Evolutionary conservation across 83 land plant species (phyloP), one percentile per base, ranked within the genome.

Genomic region (Thuja plicata): DNA sequence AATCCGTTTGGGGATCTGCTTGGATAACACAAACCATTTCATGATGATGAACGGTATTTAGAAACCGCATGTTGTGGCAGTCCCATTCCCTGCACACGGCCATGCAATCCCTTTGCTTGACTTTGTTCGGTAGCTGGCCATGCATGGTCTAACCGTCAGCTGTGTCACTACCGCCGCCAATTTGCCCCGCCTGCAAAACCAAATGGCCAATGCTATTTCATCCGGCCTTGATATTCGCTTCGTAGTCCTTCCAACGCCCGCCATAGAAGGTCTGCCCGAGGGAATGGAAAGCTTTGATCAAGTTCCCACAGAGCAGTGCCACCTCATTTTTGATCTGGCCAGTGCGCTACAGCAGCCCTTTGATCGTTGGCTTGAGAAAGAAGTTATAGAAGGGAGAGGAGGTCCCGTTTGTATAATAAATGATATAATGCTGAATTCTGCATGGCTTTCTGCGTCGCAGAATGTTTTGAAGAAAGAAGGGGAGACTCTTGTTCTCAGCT

Each of bases 81-180:
- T 94, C 8, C 95, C 96, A 1, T 77, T 91, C 48, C 84, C 93
- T 89, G 91, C 90, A 11, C 93, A 85, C 81, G 96, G 96, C 3
- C 81, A 95, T 91, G 87, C 92, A 87, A 93, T 93, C 88, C 96
- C 96, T n/a, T 90, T 95, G 90, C 57, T 92, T 17, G 95, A 95
- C 92, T 85, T 95, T 40, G 95, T 91, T 54, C 84, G 54, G 60
- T 87, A 90, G 13, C 55, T 95, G 3, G 93, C 96, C 10, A 16
- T 57, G n/a, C 92, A 87, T 32, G 96, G 94, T 43, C 78, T 84
- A 74, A 16, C 9, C 34, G 78, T n/a, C 0, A 74, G 78, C 78
- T 74, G 30, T 74, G 78, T 74, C 37, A 74, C 78, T 2, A 74
- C 78, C 12, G 32, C 78, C 34, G 37, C 12, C 2, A 74, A n/a